These are phyloP conservation scores for Pseudonitzschia delicatissima DNA, from an alignment of 108 stramenopile genomes.

Conservation along the genomic window DNA sequence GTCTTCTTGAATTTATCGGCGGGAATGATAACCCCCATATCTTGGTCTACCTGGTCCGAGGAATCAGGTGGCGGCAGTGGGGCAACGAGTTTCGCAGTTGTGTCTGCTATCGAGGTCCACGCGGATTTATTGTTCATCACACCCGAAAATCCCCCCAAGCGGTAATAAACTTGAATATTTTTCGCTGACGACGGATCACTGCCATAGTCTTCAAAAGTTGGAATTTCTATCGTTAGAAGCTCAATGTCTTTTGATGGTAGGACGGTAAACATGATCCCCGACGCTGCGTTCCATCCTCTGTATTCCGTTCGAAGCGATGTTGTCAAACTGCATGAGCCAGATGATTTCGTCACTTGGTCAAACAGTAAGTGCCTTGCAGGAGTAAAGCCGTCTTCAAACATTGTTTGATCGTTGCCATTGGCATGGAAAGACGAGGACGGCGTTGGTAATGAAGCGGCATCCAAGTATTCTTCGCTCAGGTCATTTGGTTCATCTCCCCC, in stretches of 20 bases:
- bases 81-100: neutral
- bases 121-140: neutral
- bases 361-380: too few species aligned
- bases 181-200: neutral
- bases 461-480: too few species aligned
- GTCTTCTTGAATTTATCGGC: neutral
- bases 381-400: too few species aligned
- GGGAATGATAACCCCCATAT: slow-evolving; percentile 22
- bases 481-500: too few species aligned
- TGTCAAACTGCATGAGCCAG: slow-evolving; percentile 12
- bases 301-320: slow-evolving; percentile 14
- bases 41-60: too few species aligned
- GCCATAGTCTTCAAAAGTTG: neutral
- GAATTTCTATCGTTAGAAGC: slow-evolving; percentile 16
- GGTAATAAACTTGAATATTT: slow-evolving; percentile 10
- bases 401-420: too few species aligned
- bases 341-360: too few species aligned
- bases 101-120: slow-evolving; percentile 21
- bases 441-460: too few species aligned
- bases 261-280: slow-evolving; percentile 16
- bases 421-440: too few species aligned
- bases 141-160: slow-evolving; percentile 12
- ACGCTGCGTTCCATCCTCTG: neutral
- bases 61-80: neutral
- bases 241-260: neutral